Evolutionary conservation across 1,284 basidiomycete species (phyloP).

Genomic region (Malassezia caprae): DNA sequence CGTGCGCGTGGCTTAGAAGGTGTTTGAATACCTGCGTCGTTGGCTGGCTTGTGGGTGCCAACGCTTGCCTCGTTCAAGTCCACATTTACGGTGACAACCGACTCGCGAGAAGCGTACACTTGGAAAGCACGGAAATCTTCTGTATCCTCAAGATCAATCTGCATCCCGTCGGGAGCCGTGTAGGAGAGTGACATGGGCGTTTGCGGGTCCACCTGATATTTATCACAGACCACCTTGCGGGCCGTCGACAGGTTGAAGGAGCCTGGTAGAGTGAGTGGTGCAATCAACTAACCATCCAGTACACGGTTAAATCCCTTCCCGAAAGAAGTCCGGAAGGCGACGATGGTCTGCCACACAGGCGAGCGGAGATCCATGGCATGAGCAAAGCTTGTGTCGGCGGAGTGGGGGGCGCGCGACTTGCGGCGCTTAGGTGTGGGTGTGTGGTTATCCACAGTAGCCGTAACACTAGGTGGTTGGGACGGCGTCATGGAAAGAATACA

Average conservation of each 20-base stretch:
- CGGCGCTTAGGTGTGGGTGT: slow-evolving; percentile 1
- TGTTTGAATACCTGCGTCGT: neutral
- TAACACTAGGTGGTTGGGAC: neutral
- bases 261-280: neutral
- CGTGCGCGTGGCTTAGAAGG: slow-evolving; percentile 2
- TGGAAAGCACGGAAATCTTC: slow-evolving; percentile 28
- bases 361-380: neutral
- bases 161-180: slow-evolving; percentile 23
- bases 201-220: slow-evolving; percentile 19
- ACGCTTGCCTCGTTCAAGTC: neutral
- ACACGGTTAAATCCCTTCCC: slow-evolving; percentile 16
- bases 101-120: slow-evolving; percentile 21
- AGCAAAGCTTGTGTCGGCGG: neutral
- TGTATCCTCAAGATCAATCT: slow-evolving; percentile 27
- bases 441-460: neutral
- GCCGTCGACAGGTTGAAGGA: slow-evolving; percentile 5
- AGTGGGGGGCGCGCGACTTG: neutral
- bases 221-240: slow-evolving; percentile 10
- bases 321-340: slow-evolving; percentile 13
- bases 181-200: slow-evolving; percentile 23
- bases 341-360: slow-evolving; percentile 13
- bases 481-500: neutral
- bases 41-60: neutral
- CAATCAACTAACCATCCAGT: slow-evolving; percentile 4
- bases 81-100: slow-evolving; percentile 21